Evolutionary conservation across 2,329 filamentous ascomycete genomes (phyloP).

Genomic region (Aspergillus niger): DNA sequence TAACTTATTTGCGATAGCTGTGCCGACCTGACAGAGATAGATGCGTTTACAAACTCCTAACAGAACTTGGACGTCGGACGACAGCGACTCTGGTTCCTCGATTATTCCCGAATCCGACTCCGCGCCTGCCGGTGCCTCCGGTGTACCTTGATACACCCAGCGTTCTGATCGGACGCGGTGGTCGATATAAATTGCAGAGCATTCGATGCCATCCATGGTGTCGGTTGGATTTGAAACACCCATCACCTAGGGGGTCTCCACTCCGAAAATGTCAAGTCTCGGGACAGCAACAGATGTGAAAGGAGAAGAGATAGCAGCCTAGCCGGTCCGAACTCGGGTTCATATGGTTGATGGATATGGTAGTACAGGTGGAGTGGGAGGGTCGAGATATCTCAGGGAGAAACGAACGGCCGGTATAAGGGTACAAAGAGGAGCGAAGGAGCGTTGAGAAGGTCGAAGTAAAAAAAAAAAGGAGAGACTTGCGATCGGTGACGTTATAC

Average conservation of each 20-base stretch:
- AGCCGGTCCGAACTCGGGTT: slow-evolving; percentile 24
- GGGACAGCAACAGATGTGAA: slow-evolving; percentile 9
- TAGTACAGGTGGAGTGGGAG: slow-evolving; percentile 7
- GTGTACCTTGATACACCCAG: slow-evolving; percentile 44
- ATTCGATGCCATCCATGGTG: slow-evolving; percentile 46
- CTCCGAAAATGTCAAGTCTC: slow-evolving; percentile 13
- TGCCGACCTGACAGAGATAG: slow-evolving; percentile 55
- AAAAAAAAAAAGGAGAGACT: slow-evolving; percentile 14
- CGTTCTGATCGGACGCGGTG: slow-evolving; percentile 47
- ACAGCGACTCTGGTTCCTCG: slow-evolving; percentile 48
- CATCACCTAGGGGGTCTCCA: slow-evolving; percentile 20
- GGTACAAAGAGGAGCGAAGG: slow-evolving; percentile 9
- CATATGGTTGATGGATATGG: slow-evolving; percentile 28
- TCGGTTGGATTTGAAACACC: slow-evolving; percentile 22
- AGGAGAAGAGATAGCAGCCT: slow-evolving; percentile 10
- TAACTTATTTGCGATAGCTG: slow-evolving; percentile 56
- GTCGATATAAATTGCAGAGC: slow-evolving; percentile 50
- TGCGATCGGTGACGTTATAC: slow-evolving; percentile 13
- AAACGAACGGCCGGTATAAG: slow-evolving; percentile 19
- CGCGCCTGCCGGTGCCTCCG: slow-evolving; percentile 30
- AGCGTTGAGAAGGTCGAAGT: slow-evolving; percentile 3
- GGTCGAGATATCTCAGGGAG: slow-evolving; percentile 4
- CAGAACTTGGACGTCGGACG: slow-evolving; percentile 52
- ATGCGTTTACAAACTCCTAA: slow-evolving; percentile 57
- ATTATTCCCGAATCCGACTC: slow-evolving; percentile 26